Evolutionary conservation across 495 filamentous ascomycete genomes (phyloP), one percentile per base, ranked within the genome.

Genomic region (Trichoderma virens): DNA sequence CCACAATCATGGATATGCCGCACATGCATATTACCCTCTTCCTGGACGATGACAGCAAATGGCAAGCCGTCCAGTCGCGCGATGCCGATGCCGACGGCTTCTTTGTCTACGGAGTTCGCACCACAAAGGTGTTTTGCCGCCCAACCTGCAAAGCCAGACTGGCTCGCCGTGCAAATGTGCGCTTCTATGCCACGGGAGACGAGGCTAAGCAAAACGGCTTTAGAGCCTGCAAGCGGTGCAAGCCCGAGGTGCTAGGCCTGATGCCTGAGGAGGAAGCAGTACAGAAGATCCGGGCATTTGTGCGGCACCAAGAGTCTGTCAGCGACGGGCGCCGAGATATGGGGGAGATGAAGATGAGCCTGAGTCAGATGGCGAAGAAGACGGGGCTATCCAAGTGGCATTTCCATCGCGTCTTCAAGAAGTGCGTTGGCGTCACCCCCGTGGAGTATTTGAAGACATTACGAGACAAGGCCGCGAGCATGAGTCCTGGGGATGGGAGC

Each of bases 381-480:
- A 85, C 80, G 20, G 77, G 78, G 3, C 69, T 87, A 64, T 86
- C 83, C 20, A 75, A 84, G 56, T 81, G 85, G 68, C 82, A 88
- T 71, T 85, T 88, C 66, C 85, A 85, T 72, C 80, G 86, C 41
- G 75, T 86, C 35, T 88, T 88, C 67, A 88, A 84, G 72, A 82
- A 83, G 64, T 73, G 75, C 13, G 80, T 74, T 62, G 83, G 85
- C 63, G 69, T 85, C 43, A 87, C 85, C 64, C 84, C 85, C 27
- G 82, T 82, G 8, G 79, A 83, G 66, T 88, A 84, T 65, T 35
- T 62, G 43, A 60, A 30, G 41, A 28, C 9, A 18, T 25, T 56
- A 25, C 51, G 51, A 16, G 51, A 56, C 11, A 9, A 16, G 5
- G 5, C 25, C 23, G 25, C 11, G 2, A 27, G 51, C 51, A 5